Conservation (phyloP, 176 grass and related monocot genomes). For the Oryza meyeriana region DNA sequence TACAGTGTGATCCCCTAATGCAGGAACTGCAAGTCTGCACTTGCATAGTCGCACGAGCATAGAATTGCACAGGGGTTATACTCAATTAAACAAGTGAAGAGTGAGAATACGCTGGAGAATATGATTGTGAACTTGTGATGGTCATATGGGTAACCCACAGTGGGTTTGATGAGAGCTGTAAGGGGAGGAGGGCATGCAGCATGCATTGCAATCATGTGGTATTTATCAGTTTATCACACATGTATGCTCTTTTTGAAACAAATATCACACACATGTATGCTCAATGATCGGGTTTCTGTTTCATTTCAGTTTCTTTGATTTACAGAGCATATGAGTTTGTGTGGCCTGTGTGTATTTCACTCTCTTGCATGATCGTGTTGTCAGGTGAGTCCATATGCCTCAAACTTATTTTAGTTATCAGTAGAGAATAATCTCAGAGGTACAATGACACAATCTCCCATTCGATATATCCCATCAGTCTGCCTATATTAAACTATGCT, state of each 20-base stretch:
- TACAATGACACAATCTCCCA: not conserved
- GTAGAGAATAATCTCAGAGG: not conserved
- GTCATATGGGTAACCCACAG: no score
- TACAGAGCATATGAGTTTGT: not conserved
- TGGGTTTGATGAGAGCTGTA: not conserved
- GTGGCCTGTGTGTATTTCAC: not conserved
- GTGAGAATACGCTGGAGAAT: not conserved
- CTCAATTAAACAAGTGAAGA: not conserved
- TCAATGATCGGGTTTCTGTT: not conserved
- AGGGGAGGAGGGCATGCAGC: slow-evolving; percentile 1
- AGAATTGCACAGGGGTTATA: not conserved
- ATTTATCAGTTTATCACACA: not conserved
- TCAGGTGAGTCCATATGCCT: no score
- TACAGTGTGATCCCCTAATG: not conserved
- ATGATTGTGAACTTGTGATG: not conserved
- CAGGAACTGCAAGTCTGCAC: not conserved
- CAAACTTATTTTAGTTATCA: not conserved
- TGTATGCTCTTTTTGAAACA: no score
- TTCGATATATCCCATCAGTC: not conserved
- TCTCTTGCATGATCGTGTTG: no score
- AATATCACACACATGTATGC: not conserved
- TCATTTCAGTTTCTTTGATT: not conserved
- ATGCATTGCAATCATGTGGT: not conserved
- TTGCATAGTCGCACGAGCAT: not conserved
- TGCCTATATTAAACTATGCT: not conserved